phyloP scores from a whole-genome alignment of 805 yeast species.

The Ogataea zsoltii region DNA sequence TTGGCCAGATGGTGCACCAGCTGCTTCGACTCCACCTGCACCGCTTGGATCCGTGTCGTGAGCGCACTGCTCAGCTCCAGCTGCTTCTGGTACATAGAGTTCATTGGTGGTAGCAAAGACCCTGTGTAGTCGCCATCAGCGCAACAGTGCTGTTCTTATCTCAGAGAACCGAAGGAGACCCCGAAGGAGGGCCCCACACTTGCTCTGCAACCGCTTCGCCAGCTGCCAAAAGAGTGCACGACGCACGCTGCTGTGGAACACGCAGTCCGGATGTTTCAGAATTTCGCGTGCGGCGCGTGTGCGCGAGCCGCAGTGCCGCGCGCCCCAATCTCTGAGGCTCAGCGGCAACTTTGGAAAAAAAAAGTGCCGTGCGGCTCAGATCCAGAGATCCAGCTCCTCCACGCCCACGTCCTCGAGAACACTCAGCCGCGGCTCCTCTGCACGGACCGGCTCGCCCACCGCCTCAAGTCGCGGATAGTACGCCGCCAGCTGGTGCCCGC shows the following conservation, averaged over 20 bases:
- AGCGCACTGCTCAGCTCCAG: conserved; percentile 25
- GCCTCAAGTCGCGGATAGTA: conserved; percentile 65
- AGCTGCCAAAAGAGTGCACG: background rate
- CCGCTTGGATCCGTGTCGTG: conserved; percentile 22
- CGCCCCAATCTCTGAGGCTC: no score
- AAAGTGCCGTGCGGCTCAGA: conserved; percentile 15
- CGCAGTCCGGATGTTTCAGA: conserved; percentile 25
- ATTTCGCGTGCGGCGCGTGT: background rate
- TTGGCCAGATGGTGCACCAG: conserved; percentile 28
- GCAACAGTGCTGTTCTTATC: no score
- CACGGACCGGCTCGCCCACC: conserved; percentile 24
- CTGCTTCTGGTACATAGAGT: conserved; percentile 23
- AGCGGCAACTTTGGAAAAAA: no score
- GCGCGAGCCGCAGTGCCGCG: no score
- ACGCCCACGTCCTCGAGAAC: conserved; percentile 29
- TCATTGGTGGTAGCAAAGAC: background rate
- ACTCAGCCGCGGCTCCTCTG: conserved; percentile 13
- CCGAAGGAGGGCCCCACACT: background rate
- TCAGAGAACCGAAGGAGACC: no score
- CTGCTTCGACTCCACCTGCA: conserved; percentile 29
- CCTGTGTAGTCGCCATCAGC: no score
- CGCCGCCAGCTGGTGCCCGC: conserved; percentile 77
- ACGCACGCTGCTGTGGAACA: background rate
- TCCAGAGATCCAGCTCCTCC: conserved; percentile 33
- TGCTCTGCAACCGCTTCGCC: background rate